Evolutionary conservation across 306 rosid species (phyloP).

Genomic region (Cercis canadensis): DNA sequence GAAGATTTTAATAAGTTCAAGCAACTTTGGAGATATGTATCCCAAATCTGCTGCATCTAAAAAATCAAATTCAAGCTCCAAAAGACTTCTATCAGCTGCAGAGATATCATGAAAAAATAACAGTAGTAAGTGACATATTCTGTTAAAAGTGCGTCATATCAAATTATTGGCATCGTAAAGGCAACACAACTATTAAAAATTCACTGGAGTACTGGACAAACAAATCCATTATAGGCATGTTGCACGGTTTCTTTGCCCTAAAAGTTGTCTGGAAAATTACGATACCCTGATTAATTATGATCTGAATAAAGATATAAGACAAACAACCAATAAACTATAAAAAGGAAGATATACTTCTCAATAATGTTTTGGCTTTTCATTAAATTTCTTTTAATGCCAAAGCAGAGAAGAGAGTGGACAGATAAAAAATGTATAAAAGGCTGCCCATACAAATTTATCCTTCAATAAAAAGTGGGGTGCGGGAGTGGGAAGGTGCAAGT

Average conservation of each 20-base stretch:
- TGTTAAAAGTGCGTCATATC: neutral
- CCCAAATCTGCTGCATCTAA: constrained; percentile 67
- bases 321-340: neutral
- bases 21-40: constrained; percentile 77
- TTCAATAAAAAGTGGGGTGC: neutral
- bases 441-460: neutral
- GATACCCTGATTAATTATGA: neutral
- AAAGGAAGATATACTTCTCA: constrained; percentile 8
- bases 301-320: neutral
- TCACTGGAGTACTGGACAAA: neutral
- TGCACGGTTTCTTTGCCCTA: neutral
- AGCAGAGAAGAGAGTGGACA: neutral
- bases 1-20: constrained; percentile 73
- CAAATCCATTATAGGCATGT: constrained; percentile 26
- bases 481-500: neutral
- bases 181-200: neutral
- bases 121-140: constrained; percentile 9
- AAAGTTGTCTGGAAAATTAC: neutral
- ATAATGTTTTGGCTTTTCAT: constrained; percentile 6
- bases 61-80: constrained; percentile 56
- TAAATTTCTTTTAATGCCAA: neutral
- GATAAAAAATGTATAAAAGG: neutral
- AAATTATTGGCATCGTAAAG: constrained; percentile 1
- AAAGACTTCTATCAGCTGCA: constrained; percentile 56
- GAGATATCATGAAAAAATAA: constrained; percentile 24